phyloP scores from a whole-genome alignment of 2,329 filamentous ascomycete species.

The Trichoderma lentiforme region DNA sequence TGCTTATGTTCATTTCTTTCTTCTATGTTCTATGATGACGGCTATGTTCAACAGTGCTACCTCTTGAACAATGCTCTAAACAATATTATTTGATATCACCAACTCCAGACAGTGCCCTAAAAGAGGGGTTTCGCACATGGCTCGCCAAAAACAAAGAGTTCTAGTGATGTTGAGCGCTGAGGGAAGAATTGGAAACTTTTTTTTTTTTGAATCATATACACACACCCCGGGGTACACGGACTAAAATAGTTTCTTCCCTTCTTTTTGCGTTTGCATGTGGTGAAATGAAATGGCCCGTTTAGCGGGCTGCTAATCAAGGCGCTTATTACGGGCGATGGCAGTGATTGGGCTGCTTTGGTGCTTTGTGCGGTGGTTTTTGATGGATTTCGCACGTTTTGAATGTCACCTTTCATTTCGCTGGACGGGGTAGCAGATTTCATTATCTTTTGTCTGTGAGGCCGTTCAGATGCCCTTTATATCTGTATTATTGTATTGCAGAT shows the following conservation, averaged over 20 bases:
- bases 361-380: neutral
- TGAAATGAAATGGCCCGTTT: neutral
- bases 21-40: too few relatives aligned
- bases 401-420: neutral
- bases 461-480: neutral
- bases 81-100: neutral
- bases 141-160: neutral
- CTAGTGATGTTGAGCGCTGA: neutral
- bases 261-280: neutral
- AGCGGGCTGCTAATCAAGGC: neutral
- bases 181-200: neutral
- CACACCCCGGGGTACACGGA: neutral
- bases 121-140: neutral
- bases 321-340: neutral
- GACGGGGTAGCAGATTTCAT: neutral
- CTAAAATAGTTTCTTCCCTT: neutral
- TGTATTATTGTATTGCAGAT: neutral
- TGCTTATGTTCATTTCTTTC: too few relatives aligned
- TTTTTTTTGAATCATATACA: neutral
- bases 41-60: neutral
- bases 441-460: neutral
- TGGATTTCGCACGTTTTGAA: neutral
- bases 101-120: neutral
- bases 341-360: neutral
- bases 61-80: neutral